Evolutionary conservation across 2,329 filamentous ascomycete genomes (phyloP), one percentile per base, ranked within the genome.

Genomic region (Coniella vitis): DNA sequence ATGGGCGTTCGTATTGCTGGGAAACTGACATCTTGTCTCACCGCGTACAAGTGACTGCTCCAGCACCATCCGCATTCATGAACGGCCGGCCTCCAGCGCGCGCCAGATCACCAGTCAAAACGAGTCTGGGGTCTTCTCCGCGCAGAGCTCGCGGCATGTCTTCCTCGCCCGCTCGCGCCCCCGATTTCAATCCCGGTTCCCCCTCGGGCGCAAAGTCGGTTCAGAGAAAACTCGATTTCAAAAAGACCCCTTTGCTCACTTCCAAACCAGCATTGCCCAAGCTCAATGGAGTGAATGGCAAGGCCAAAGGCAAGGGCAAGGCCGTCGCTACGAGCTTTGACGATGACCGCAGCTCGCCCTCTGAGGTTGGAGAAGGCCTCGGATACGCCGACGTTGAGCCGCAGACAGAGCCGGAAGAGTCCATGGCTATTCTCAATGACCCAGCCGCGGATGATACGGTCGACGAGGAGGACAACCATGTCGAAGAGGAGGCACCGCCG

Each of bases 31-130:
- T 56, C 64, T 51, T 25, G 47, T 40, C 50, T 32, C 14, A 32
- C 5, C 17, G 4, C 31, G 35, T 41, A 46, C 21, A 51, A 81
- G 77, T 69, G 37, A 70, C 70, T 20, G 76, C 75, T 9, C 71
- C 74, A n/a, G 76, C 75, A 2, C 76, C 76, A 10, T 69, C 69
- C 31, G 76, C 76, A 3, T 62, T 76, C 29, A 69, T 79, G 45
- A 75, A 71, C 55, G 72, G 58, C 67, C 64, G 68, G 16, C 67
- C 78, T 57, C 55, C 74, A 9, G 72, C 74, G 36, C 71, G 69
- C 45, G 69, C 69, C 39, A 65, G 70, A 49, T 86, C 83, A 2
- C 84, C 84, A 1, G 71, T 77, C 47, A 86, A 85, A 64, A 83
- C 83, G 3, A 68, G 74, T 31, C 70, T 81, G 21, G 68, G 71